Base-by-base conservation (phyloP, 1,284 basidiomycete genomes). In the Melanopsichium pennsylvanicum region DNA sequence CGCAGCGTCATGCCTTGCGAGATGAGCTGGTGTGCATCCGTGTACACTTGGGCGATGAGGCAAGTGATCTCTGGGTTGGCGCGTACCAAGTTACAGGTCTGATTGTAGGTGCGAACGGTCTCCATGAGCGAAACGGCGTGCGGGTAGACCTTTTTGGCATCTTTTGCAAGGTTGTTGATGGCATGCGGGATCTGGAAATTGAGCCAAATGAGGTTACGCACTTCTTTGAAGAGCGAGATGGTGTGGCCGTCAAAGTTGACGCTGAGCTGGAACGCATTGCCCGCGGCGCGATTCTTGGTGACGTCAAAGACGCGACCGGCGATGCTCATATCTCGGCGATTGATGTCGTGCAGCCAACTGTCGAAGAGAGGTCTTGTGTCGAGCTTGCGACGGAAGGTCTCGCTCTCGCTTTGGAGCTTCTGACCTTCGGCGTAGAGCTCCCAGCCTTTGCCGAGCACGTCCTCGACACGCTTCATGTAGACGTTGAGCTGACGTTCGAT, bases 381-480 rank as follows among this genome's bases (percentile, higher is more conserved):
- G 44, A 97, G 89, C 83, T 97, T 98, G 82, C 91, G 91, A 39
- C 92, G 88, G 87, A 99, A 99, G 0, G 92, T 90, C 5, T 88
- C 85, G 49, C 88, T 90, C 82, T 98, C 95, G 34, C 89, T 89
- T 76, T 96, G 92, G 0, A 99, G 89, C 78, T 94, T 93, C 82
- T 97, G 93, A 6, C 96, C 96, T 75, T 99, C 95, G n/a, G 95
- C 93, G 74, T 98, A 98, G 62, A 93, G 88, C 81, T 97, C 94
- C 95, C 95, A 98, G 7, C 93, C 94, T 82, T 93, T 93, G 9
- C 95, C 96, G 11, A 99, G 88, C 3, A 98, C 96, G 80, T 97
- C 95, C 80, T 97, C 94, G 46, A 98, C 95, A n/a, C 94, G 91
- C 82, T 94, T 96, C 93, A 98, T 97, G 84, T 97, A 97, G 3